These are phyloP conservation scores for Senna siamea DNA, from an alignment of 306 rosid species.

Conservation along the genomic window DNA sequence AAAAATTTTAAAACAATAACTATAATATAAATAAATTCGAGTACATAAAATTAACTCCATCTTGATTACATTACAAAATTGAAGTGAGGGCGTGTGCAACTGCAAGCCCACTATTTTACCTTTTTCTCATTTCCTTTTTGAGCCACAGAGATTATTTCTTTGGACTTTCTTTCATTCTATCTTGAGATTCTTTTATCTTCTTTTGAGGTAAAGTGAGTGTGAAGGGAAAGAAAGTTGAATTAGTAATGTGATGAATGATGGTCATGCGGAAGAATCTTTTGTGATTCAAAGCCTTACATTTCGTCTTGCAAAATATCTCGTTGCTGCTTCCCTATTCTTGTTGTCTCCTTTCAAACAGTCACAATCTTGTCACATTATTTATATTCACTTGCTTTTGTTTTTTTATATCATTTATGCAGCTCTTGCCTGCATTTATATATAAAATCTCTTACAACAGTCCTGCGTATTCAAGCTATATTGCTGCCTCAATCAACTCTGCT, in stretches of 20 bases:
- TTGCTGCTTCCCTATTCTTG: too few relatives aligned
- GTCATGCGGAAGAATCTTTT: too few relatives aligned
- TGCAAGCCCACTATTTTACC: constrained; percentile 23
- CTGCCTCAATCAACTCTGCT: too few relatives aligned
- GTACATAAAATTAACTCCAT: too few relatives aligned
- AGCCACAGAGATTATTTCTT: neutral
- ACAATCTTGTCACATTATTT: constrained; percentile 34
- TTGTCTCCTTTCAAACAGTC: constrained; percentile 40
- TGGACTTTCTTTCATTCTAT: constrained; percentile 19
- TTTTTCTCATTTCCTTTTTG: too few relatives aligned
- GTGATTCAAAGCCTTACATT: constrained; percentile 24
- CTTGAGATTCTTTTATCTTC: constrained; percentile 27
- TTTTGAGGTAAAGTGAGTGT: neutral
- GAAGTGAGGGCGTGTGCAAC: constrained; percentile 21
- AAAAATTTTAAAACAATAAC: too few relatives aligned
- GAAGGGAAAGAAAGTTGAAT: constrained; percentile 12
- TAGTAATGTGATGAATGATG: constrained; percentile 36
- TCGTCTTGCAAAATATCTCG: neutral
- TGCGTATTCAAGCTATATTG: too few relatives aligned
- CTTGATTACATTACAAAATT: constrained; percentile 24
- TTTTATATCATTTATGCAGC: constrained; percentile 29
- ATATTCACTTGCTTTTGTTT: constrained; percentile 35
- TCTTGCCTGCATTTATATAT: constrained; percentile 13
- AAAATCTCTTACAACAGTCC: too few relatives aligned
- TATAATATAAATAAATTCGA: too few relatives aligned